phyloP scores from a whole-genome alignment of 257 asterid species.

The Eucommia ulmoides region DNA sequence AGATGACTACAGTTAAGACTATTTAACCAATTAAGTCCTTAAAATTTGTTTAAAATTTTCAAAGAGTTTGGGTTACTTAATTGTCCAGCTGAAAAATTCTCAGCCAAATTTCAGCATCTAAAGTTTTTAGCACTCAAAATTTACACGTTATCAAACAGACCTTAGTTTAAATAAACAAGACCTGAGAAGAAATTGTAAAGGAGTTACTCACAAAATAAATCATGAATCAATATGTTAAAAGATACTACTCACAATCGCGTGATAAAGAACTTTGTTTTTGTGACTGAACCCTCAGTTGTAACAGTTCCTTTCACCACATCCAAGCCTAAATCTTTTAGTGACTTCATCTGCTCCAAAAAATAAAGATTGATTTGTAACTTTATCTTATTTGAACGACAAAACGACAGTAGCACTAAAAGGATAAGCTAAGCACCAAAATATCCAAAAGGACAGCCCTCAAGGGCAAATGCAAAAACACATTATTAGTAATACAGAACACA shows the following conservation, averaged over 20 bases:
- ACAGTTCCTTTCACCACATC: slow-evolving; percentile 90
- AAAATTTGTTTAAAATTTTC: too few species aligned
- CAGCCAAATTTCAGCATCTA: too few species aligned
- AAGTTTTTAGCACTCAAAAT: too few species aligned
- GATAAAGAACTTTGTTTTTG: slow-evolving; percentile 60
- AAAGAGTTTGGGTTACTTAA: too few species aligned
- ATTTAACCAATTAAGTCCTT: too few species aligned
- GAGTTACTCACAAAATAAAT: too few species aligned
- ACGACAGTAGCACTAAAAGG: neutral
- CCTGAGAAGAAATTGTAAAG: too few species aligned
- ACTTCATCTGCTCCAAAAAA: slow-evolving; percentile 64
- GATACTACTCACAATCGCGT: slow-evolving; percentile 50
- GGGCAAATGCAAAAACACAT: neutral
- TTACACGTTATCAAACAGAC: too few species aligned
- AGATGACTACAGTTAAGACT: too few species aligned
- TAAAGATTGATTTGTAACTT: neutral
- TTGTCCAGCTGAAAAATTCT: too few species aligned
- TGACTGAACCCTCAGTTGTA: slow-evolving; percentile 65
- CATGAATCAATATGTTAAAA: too few species aligned
- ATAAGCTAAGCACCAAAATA: neutral
- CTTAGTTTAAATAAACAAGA: too few species aligned
- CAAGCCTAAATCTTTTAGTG: slow-evolving; percentile 90
- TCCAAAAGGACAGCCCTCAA: neutral
- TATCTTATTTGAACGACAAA: neutral
- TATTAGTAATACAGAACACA: neutral